Evolutionary conservation across 495 filamentous ascomycete species (phyloP).

Genomic region (Podospora didyma): DNA sequence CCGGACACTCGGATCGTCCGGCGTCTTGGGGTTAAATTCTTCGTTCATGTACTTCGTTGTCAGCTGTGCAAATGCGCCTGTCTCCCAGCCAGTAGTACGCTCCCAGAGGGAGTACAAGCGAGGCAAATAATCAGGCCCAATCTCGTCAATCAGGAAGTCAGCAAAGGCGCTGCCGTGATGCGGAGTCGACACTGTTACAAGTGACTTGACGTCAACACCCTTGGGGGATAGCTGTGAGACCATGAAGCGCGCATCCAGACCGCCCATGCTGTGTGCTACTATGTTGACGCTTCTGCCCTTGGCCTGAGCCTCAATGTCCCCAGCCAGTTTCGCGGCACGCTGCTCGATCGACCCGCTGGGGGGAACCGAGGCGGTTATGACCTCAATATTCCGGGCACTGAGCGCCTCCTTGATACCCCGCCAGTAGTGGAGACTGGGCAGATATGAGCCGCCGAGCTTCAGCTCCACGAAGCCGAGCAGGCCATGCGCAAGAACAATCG

Average conservation of each 20-base stretch:
- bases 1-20: slow-evolving; percentile 66
- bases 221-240: slow-evolving; percentile 70
- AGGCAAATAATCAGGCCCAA: slow-evolving; percentile 60
- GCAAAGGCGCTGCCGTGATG: slow-evolving; percentile 84
- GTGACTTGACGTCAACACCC: slow-evolving; percentile 62
- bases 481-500: slow-evolving; percentile 83
- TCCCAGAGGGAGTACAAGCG: slow-evolving; percentile 67
- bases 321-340: slow-evolving; percentile 62
- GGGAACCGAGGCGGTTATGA: slow-evolving; percentile 78
- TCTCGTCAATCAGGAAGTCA: slow-evolving; percentile 72
- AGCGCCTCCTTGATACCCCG: slow-evolving; percentile 81
- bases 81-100: slow-evolving; percentile 60
- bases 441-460: slow-evolving; percentile 59
- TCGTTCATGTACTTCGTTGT: slow-evolving; percentile 77
- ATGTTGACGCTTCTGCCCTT: slow-evolving; percentile 78
- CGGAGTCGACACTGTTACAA: slow-evolving; percentile 86
- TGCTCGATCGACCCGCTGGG: slow-evolving; percentile 75
- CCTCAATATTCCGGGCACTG: slow-evolving; percentile 64
- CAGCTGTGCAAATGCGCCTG: slow-evolving; percentile 79
- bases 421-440: slow-evolving; percentile 88
- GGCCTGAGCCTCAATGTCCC: slow-evolving; percentile 62
- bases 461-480: slow-evolving; percentile 88
- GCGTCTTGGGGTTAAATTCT: slow-evolving; percentile 77
- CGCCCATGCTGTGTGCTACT: slow-evolving; percentile 73
- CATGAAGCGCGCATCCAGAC: slow-evolving; percentile 91